Base-by-base conservation (phyloP, 1,139 yeast genomes). In the Saccharomyces hybrid region DNA sequence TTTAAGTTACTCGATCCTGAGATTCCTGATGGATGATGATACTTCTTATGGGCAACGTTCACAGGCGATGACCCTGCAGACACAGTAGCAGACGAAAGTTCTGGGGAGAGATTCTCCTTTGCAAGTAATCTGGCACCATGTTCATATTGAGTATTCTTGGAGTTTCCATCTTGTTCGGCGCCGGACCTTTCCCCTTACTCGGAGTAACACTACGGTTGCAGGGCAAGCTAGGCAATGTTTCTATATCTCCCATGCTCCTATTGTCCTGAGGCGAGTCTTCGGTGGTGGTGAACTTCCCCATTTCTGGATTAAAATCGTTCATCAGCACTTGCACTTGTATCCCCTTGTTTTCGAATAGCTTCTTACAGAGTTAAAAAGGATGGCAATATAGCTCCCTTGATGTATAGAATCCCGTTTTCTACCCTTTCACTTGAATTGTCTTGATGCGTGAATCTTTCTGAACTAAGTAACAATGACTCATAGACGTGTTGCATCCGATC, bases 61-160 rank as follows among this genome's bases (percentile, higher is more conserved):
- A 64, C 61, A 41, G 62, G 61, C 27, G 64, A 62, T 48, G 63
- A 62, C 52, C 67, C 62, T 50, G 66, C 63, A 52, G 65, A 64
- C 48, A 31, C 34, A 31, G 34, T 31, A 4, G 34, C 34, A 31
- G 34, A 31, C 34, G 34, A 31, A 31, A 31, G 34, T 31, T 31
- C 34, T 31, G 34, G 34, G 14, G 34, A 31, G 34, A 31, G 34
- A 12, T 31, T 31, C 34, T 31, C 34, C 3, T 31, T 31, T 31
- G 34, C 34, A 31, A 31, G 34, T 31, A 31, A 31, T 12, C 34
- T 31, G 34, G 34, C 2, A 12, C 34, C 34, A 31, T 31, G 34
- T 3, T 31, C 34, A 31, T 31, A 31, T 31, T 31, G 34, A 31
- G 34, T 31, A 31, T 31, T 31, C 34, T 31, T 31, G 34, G 34